Conservation (phyloP, 2,329 filamentous ascomycete genomes). For the Ilyonectria destructans region DNA sequence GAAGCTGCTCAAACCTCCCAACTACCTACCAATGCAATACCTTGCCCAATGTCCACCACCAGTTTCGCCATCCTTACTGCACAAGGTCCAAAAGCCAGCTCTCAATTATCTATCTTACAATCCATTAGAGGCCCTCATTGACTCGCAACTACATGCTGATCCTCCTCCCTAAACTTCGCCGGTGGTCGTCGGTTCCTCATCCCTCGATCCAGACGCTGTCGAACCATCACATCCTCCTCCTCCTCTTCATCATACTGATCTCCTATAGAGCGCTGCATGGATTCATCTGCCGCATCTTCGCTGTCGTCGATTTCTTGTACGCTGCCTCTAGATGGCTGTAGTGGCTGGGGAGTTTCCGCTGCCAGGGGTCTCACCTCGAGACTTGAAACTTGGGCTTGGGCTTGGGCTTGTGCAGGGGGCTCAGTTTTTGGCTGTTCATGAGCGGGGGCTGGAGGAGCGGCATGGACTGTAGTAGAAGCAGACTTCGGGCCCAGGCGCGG, state of each 20-base stretch:
- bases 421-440: slow-evolving; percentile 36
- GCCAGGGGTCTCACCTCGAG: background rate
- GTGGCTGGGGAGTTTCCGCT: background rate
- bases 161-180: slow-evolving; percentile 57
- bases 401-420: background rate
- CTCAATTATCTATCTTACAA: slow-evolving; percentile 26
- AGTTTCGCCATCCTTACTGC: slow-evolving; percentile 23
- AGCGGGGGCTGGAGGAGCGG: slow-evolving; percentile 17
- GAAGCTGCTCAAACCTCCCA: slow-evolving; percentile 1
- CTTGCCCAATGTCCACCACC: slow-evolving; percentile 12
- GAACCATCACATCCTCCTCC: slow-evolving; percentile 52
- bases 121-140: slow-evolving; percentile 25
- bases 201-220: slow-evolving; percentile 47
- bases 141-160: slow-evolving; percentile 38
- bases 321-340: slow-evolving; percentile 10
- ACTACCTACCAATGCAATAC: slow-evolving; percentile 14
- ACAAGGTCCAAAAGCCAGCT: slow-evolving; percentile 7
- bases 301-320: slow-evolving; percentile 53
- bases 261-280: slow-evolving; percentile 35
- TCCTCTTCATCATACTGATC: slow-evolving; percentile 47
- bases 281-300: slow-evolving; percentile 45
- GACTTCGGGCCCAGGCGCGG: slow-evolving; percentile 48
- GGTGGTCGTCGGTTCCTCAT: slow-evolving; percentile 54
- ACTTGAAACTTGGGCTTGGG: background rate
- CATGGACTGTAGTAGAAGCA: slow-evolving; percentile 15